These are phyloP conservation scores for Fusarium equiseti DNA, from an alignment of 2,329 filamentous ascomycete genomes.

Conservation along the genomic window DNA sequence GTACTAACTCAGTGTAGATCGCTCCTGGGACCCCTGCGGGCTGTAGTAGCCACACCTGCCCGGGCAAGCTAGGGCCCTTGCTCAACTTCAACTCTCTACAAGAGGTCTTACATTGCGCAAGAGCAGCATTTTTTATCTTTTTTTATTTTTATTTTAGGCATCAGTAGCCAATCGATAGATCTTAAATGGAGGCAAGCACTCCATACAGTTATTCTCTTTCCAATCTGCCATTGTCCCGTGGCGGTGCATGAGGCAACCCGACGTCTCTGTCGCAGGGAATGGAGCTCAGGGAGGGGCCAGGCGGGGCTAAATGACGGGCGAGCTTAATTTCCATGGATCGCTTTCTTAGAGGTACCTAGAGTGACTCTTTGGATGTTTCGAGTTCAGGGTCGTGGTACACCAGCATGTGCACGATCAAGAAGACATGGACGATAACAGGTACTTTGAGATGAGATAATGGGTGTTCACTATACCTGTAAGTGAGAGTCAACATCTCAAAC, in stretches of 20 bases:
- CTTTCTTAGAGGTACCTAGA: slow-evolving; percentile 10
- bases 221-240: slow-evolving; percentile 48
- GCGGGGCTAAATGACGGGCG: not conserved
- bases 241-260: slow-evolving; percentile 51
- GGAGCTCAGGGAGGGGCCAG: slow-evolving; percentile 16
- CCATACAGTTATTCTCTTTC: slow-evolving; percentile 28
- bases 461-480: not conserved
- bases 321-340: slow-evolving; percentile 16
- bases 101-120: slow-evolving; percentile 24
- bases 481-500: not conserved
- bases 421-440: not conserved
- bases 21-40: not conserved
- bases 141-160: slow-evolving; percentile 1
- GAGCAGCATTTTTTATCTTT: slow-evolving; percentile 5
- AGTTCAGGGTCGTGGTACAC: slow-evolving; percentile 3
- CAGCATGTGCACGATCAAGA: not conserved
- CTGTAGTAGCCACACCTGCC: not conserved
- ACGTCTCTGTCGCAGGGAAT: slow-evolving; percentile 32
- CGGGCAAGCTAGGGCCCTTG: slow-evolving; percentile 8
- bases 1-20: not conserved
- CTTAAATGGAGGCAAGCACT: not conserved
- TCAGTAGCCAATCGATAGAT: slow-evolving; percentile 26
- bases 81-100: slow-evolving; percentile 19
- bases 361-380: slow-evolving; percentile 24
- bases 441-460: not conserved